phyloP scores from a whole-genome alignment of 495 filamentous ascomycete species.

The Parathielavia hyrcaniae region DNA sequence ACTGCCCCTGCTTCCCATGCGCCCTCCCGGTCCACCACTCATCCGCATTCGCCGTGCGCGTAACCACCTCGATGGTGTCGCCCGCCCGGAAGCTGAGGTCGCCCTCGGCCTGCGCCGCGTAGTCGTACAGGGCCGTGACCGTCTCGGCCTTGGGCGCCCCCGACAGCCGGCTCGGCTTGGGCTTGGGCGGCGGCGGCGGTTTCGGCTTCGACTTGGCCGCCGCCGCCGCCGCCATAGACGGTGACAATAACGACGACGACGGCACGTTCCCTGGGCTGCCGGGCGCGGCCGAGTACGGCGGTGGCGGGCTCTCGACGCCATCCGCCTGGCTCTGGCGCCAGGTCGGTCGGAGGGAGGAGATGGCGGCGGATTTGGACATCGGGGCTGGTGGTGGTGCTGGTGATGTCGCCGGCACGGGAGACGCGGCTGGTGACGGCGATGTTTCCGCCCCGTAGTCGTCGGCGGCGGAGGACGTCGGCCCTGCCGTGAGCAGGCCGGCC shows the following conservation, averaged over 20 bases:
- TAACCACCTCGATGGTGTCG: constrained; percentile 83
- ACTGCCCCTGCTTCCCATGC: constrained; percentile 76
- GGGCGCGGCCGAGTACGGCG: constrained; percentile 52
- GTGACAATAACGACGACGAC: no score
- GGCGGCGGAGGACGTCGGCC: constrained; percentile 24
- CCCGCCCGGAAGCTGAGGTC: constrained; percentile 89
- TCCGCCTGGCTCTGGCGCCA: constrained; percentile 26
- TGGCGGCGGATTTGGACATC: not conserved
- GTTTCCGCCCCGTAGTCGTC: not conserved
- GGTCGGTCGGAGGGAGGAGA: constrained; percentile 9
- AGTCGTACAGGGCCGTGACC: constrained; percentile 85
- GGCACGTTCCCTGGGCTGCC: constrained; percentile 15
- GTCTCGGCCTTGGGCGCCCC: constrained; percentile 62
- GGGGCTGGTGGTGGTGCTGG: constrained; percentile 6
- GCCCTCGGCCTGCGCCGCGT: constrained; percentile 89
- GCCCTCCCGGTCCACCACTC: constrained; percentile 93
- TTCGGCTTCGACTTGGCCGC: constrained; percentile 71
- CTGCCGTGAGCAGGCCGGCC: constrained; percentile 40
- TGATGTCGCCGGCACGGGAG: constrained; percentile 12
- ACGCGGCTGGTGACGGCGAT: constrained; percentile 9
- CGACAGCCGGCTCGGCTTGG: constrained; percentile 72
- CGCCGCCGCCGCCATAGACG: constrained; percentile 65
- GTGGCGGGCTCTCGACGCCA: constrained; percentile 32
- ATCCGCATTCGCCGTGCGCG: constrained; percentile 76
- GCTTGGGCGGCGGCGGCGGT: constrained; percentile 75